A percentile compares a stretch with the other conserved stretches of the same genome.
Conservation (phyloP, 768 basidiomycete genomes). For the Obba rivulosa region DNA sequence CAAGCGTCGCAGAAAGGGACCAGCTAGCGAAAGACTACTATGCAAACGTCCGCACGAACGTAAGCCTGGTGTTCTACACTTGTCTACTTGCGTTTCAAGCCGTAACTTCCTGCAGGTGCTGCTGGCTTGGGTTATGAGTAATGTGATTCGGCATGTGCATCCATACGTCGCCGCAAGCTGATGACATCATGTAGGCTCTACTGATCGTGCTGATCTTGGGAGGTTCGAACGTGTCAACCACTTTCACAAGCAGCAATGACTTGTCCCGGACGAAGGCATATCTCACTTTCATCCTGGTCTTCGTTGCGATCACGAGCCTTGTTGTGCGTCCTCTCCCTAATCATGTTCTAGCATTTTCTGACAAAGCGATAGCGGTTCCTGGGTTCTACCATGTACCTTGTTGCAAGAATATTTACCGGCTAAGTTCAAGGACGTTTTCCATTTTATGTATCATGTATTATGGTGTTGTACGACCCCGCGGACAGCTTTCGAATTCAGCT, state of each 20-base stretch:
- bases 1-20: conserved; percentile 58
- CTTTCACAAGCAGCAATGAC: conserved; percentile 47
- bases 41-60: conserved; percentile 82
- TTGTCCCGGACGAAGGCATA: conserved; percentile 65
- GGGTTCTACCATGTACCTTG: conserved; percentile 52
- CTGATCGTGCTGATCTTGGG: conserved; percentile 66
- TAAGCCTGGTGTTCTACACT: conserved; percentile 20
- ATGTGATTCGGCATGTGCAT: conserved; percentile 47
- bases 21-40: conserved; percentile 81
- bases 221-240: conserved; percentile 50
- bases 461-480: conserved; percentile 5
- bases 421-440: conserved; percentile 14
- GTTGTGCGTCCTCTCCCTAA: conserved; percentile 35
- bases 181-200: conserved; percentile 44
- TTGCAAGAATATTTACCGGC: conserved; percentile 48
- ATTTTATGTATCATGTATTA: conserved; percentile 5
- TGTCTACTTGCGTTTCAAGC: conserved; percentile 13
- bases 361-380: conserved; percentile 41
- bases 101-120: conserved; percentile 41
- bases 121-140: conserved; percentile 79
- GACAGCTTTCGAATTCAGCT: background rate
- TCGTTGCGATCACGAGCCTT: conserved; percentile 73
- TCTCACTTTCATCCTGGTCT: conserved; percentile 73
- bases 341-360: background rate
- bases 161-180: background rate